phyloP scores from a whole-genome alignment of 75 land plant species.

The Sequoia sempervirens region DNA sequence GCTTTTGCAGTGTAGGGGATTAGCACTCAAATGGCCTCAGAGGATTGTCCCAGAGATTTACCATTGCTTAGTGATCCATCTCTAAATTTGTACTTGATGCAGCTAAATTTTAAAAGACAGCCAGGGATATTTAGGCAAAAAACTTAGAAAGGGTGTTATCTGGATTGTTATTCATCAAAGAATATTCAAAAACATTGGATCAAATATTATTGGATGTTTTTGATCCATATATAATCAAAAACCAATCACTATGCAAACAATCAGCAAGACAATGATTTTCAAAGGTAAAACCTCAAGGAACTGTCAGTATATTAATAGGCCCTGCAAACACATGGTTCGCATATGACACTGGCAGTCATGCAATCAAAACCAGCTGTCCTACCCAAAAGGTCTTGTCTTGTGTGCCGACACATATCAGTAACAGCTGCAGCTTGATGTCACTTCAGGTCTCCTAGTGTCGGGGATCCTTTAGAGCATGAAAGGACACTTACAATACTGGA shows the following conservation, averaged over 20 bases:
- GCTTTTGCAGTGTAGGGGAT: too few species aligned
- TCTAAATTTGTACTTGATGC: too few species aligned
- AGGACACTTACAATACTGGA: background rate
- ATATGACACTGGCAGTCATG: background rate
- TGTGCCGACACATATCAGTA: background rate
- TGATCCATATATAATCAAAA: too few species aligned
- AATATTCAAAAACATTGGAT: too few species aligned
- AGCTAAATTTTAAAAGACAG: too few species aligned
- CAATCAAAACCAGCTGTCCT: background rate
- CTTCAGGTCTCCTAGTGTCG: background rate
- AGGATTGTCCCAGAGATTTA: too few species aligned
- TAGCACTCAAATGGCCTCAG: too few species aligned
- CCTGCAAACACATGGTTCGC: background rate
- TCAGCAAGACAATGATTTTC: background rate
- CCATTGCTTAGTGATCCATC: too few species aligned
- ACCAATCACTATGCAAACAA: background rate
- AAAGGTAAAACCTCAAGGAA: background rate
- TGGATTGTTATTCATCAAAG: too few species aligned
- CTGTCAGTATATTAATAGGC: background rate
- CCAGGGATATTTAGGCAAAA: too few species aligned
- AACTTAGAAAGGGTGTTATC: too few species aligned
- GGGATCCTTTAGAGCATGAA: background rate
- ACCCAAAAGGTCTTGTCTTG: background rate
- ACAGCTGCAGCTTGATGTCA: background rate
- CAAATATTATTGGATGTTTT: too few species aligned